phyloP scores from a whole-genome alignment of 2,329 filamentous ascomycete species.

The Tolypocladium ophioglossoides region DNA sequence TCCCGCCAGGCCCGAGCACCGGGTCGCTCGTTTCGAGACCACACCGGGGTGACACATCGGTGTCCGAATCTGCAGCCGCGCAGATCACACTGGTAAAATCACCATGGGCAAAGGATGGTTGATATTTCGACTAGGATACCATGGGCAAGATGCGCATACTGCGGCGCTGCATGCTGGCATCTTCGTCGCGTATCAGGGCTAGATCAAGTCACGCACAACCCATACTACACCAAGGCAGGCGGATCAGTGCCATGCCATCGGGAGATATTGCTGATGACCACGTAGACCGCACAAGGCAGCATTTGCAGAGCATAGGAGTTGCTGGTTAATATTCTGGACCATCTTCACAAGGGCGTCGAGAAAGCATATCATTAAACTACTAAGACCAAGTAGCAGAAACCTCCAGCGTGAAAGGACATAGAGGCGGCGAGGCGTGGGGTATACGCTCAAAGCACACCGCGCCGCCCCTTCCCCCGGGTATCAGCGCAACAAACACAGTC shows the following conservation, averaged over 20 bases:
- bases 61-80: constrained; percentile 21
- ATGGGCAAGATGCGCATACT: background rate
- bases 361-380: constrained; percentile 1
- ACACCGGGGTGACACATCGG: constrained; percentile 8
- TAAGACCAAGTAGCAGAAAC: constrained; percentile 4
- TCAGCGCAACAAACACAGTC: constrained; percentile 12
- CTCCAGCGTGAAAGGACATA: constrained; percentile 4
- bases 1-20: constrained; percentile 17
- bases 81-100: constrained; percentile 33
- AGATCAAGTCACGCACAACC: background rate
- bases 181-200: background rate
- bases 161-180: background rate
- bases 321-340: background rate
- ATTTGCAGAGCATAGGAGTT: background rate
- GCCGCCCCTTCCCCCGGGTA: constrained; percentile 15
- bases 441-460: constrained; percentile 15
- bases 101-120: constrained; percentile 31
- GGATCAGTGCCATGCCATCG: background rate
- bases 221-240: background rate
- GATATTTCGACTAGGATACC: background rate
- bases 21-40: constrained; percentile 14
- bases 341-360: background rate
- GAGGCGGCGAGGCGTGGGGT: constrained; percentile 12
- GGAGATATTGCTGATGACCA: too few species aligned
- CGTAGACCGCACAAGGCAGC: background rate